These are phyloP conservation scores for Tephrocybe sp. DNA, from an alignment of 768 basidiomycete species.

Conservation along the genomic window DNA sequence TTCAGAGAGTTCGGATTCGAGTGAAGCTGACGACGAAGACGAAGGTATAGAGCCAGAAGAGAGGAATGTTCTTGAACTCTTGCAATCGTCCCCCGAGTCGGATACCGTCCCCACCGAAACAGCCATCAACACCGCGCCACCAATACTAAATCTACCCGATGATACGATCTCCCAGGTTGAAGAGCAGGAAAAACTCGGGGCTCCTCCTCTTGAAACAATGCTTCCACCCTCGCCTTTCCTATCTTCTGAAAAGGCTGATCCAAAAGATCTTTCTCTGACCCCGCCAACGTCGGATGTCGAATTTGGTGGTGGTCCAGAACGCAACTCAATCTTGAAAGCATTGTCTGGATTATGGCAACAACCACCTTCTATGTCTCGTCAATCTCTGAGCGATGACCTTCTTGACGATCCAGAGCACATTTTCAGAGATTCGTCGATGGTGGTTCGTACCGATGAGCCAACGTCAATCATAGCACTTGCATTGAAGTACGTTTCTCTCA, in stretches of 20 bases:
- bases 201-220: constrained; percentile 29
- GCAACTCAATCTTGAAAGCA: constrained; percentile 78
- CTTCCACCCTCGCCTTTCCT: constrained; percentile 62
- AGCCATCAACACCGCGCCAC: constrained; percentile 24
- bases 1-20: constrained; percentile 67
- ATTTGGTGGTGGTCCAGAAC: constrained; percentile 50
- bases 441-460: constrained; percentile 94
- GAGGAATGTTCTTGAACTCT: constrained; percentile 23
- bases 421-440: constrained; percentile 92
- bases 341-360: constrained; percentile 82
- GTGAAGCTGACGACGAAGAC: constrained; percentile 57
- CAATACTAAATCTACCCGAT: constrained; percentile 15
- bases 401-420: constrained; percentile 87
- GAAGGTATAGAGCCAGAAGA: constrained; percentile 46
- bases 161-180: background rate
- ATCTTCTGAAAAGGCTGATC: constrained; percentile 32
- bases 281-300: constrained; percentile 58
- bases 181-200: constrained; percentile 14
- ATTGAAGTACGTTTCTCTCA: constrained; percentile 59
- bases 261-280: constrained; percentile 36
- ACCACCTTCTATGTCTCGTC: constrained; percentile 48
- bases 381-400: constrained; percentile 67
- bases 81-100: constrained; percentile 28
- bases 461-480: constrained; percentile 97
- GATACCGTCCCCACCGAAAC: constrained; percentile 24